Percentiles rank a stretch among this genome's conserved stretches.
These are phyloP conservation scores for Marasmius oreades DNA, from an alignment of 1,284 basidiomycete species.

Conservation along the genomic window DNA sequence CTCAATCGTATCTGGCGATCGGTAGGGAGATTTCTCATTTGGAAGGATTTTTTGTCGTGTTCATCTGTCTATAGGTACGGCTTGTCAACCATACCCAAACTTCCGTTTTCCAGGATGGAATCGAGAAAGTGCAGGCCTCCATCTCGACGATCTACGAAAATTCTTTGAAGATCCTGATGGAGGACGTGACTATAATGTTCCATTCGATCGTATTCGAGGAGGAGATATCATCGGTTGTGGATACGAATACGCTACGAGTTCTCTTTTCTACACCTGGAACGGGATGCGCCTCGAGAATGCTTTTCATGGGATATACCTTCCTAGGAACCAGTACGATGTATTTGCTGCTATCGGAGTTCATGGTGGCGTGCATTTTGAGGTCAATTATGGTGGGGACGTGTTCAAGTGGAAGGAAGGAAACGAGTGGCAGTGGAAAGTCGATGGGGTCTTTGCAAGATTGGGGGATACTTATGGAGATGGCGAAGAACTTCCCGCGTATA, in stretches of 20 bases:
- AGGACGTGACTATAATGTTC: conserved; percentile 50
- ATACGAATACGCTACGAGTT: conserved; percentile 48
- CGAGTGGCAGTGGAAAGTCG: conserved; percentile 56
- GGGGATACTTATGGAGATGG: conserved; percentile 20
- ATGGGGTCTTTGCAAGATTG: conserved; percentile 50
- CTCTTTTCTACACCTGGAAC: conserved; percentile 66
- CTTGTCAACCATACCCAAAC: conserved; percentile 61
- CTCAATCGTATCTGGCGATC: conserved; percentile 47
- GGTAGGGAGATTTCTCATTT: conserved; percentile 36
- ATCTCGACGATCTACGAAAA: conserved; percentile 68
- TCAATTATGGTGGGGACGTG: conserved; percentile 59
- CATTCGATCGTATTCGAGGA: conserved; percentile 28
- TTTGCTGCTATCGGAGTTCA: conserved; percentile 63
- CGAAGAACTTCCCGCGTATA: conserved; percentile 30
- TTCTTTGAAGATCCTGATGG: conserved; percentile 68
- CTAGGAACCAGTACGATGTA: conserved; percentile 47
- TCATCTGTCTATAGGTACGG: conserved; percentile 41
- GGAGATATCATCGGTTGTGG: conserved; percentile 62
- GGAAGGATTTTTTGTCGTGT: no score
- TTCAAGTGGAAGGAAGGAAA: conserved; percentile 64
- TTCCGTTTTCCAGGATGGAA: conserved; percentile 75
- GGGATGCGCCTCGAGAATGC: conserved; percentile 54
- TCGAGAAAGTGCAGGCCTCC: conserved; percentile 57
- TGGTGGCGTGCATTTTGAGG: conserved; percentile 49
- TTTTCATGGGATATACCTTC: conserved; percentile 57